Evolutionary conservation across 108 stramenopile genomes (phyloP).

Genomic region (Schizochytrium sp.): DNA sequence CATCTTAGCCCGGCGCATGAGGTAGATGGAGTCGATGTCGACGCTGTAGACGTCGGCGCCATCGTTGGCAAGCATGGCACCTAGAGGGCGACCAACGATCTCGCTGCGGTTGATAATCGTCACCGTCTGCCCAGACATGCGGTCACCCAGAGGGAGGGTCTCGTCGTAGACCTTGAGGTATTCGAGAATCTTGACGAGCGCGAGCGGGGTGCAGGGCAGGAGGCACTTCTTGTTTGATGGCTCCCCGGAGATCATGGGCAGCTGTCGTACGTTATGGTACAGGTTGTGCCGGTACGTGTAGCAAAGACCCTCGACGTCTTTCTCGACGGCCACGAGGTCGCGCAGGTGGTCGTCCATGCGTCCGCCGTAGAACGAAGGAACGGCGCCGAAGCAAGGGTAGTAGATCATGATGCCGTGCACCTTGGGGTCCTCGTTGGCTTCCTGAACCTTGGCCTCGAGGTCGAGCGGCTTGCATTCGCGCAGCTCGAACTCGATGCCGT

Average conservation of each 20-base stretch:
- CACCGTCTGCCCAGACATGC: slow-evolving; percentile 57
- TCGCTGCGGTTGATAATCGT: slow-evolving; percentile 86
- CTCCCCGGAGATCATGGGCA: slow-evolving; percentile 54
- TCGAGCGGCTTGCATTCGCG: slow-evolving; percentile 66
- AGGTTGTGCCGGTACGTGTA: slow-evolving; percentile 80
- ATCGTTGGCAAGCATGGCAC: slow-evolving; percentile 73
- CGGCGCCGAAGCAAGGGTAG: slow-evolving; percentile 91
- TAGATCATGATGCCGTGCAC: slow-evolving; percentile 95
- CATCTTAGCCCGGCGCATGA: slow-evolving; percentile 37
- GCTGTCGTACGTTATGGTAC: slow-evolving; percentile 78
- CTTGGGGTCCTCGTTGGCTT: slow-evolving; percentile 80
- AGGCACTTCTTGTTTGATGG: slow-evolving; percentile 68
- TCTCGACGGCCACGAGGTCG: slow-evolving; percentile 72
- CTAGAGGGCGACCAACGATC: slow-evolving; percentile 81
- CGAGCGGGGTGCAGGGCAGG: slow-evolving; percentile 84
- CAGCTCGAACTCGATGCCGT: slow-evolving; percentile 89
- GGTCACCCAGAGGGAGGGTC: slow-evolving; percentile 42
- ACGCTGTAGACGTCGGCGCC: slow-evolving; percentile 79
- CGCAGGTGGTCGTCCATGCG: slow-evolving; percentile 92
- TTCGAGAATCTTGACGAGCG: slow-evolving; percentile 72
- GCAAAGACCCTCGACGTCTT: slow-evolving; percentile 93
- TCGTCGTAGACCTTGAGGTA: slow-evolving; percentile 35
- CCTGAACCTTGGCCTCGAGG: slow-evolving; percentile 71
- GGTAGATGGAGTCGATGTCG: slow-evolving; percentile 70
- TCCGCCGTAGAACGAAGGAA: slow-evolving; percentile 80